Base-by-base conservation (phyloP, 202 grass and related monocot species). In the Eragrostis tef region DNA sequence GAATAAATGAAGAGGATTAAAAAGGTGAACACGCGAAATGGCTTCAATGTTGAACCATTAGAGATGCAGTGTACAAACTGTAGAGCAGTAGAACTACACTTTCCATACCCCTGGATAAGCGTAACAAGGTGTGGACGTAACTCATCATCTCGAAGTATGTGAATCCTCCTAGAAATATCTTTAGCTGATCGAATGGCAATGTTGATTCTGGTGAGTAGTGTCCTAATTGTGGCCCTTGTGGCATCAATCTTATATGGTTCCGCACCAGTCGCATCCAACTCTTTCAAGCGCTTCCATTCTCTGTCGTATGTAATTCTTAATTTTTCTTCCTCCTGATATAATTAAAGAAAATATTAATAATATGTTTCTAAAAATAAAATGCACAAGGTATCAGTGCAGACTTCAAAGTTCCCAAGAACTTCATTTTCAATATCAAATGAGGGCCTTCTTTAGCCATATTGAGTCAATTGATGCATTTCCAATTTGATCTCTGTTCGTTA, bases 91-190 rank as follows among this genome's bases (percentile, higher is more conserved):
- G 42, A n/a, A 44, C 13, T 67, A 53, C 31, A 67, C 53, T 44
- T 85, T 50, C 25, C 89, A 72, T 97, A 97, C 94, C 94, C 89
- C 79, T 90, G 89, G 73, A 94, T 88, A 85, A 97, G 78, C n/a
- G 84, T 82, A 78, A 83, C 54, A 3, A 97, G 87, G 20, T 77
- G 85, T 31, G 89, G 91, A 67, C 80, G 87, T 64, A 94, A 68
- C 60, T 97, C 94, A 22, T 84, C 83, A 60, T 97, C 91, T 81
- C 91, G 80, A 83, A 97, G 68, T 29, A 83, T 92, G 83, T 94
- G 83, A 70, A 97, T 97, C 83, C 86, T 90, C 71, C 43, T 83
- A 68, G 89, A 92, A 81, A 97, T 90, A 86, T 87, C 81, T 84
- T 88, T 80, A 41, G 80, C 87, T 82, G 89, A 91, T 92, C 83